Percentiles rank a stretch among this genome's conserved stretches.
phyloP scores from a whole-genome alignment of 352 stramenopile genomes.

The Thalassiosira mediterranea region DNA sequence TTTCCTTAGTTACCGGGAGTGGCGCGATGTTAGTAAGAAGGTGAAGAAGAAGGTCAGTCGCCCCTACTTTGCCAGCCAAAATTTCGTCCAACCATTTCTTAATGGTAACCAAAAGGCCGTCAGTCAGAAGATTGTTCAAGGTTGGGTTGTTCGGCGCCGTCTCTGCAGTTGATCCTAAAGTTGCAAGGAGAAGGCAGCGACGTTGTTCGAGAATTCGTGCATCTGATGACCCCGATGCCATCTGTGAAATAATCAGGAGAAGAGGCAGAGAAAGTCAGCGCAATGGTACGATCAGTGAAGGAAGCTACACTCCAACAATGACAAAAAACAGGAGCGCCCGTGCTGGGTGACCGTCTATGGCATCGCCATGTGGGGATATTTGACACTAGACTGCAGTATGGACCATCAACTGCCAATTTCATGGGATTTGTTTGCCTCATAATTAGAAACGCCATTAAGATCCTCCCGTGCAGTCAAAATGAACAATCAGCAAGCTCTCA shows the following conservation, averaged over 20 bases:
- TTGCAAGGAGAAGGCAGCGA: conserved; percentile 66
- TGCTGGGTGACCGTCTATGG: no score
- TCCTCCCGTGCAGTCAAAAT: no score
- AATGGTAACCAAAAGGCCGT: conserved; percentile 62
- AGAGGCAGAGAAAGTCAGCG: conserved; percentile 11
- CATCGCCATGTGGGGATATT: no score
- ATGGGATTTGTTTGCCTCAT: no score
- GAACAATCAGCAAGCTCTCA: no score
- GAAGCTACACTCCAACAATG: no score
- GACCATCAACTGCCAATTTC: no score
- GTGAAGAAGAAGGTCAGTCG: conserved; percentile 78
- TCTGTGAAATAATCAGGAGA: conserved; percentile 19
- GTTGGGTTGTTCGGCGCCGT: conserved; percentile 44
- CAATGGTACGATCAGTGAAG: no score
- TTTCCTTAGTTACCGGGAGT: conserved; percentile 80
- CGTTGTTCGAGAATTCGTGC: conserved; percentile 54
- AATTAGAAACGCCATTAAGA: no score
- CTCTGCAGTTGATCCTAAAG: conserved; percentile 60
- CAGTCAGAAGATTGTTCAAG: conserved; percentile 62
- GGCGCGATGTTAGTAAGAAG: conserved; percentile 70
- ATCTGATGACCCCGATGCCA: conserved; percentile 6
- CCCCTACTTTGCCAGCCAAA: conserved; percentile 61
- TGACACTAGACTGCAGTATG: no score
- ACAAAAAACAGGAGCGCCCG: no score
- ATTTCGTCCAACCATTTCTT: conserved; percentile 81